Base-by-base conservation (phyloP, 2,329 filamentous ascomycete genomes). In the Camillea tinctor region DNA sequence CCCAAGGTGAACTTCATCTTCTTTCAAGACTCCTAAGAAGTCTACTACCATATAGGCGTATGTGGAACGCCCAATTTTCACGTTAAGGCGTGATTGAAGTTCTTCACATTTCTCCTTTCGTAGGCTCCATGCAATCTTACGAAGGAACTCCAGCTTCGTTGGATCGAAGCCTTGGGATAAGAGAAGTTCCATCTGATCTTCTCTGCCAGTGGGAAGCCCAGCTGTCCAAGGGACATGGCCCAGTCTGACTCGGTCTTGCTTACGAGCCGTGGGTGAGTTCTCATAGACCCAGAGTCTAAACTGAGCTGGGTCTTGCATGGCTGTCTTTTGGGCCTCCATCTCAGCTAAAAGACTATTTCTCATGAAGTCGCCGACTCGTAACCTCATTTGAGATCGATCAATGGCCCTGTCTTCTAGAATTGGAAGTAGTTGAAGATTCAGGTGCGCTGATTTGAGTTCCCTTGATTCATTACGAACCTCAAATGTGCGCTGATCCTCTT, bases 401-500 rank as follows among this genome's bases (percentile, higher is more conserved):
- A 79, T 76, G 0, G 88, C 84, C 26, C 86, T 79, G 36, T 89
- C 84, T 19, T 86, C 77, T 0, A 94, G 74, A 0, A 94, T 84
- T 0, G 87, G 84, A 1, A 94, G 80, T 54, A 92, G 86, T 24
- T 91, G 88, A 0, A 83, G 75, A 66, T 93, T 91, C 0, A 93
- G 75, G 0, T 79, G 76, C 0, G 87, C 85, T 0, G 84, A 74
- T 13, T 71, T 79, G 3, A 84, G 76, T 2, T 78, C 73, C 0
- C 74, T 73, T 0, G 83, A 82, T 7, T 75, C 73, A 3, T 77
- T 79, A 3, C 82, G 77, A 4, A 92, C 79, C 64, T 93, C 89
- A 22, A 93, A 86, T 0, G 86, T 90, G 2, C 87, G 79, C 51
- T 89, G 69, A n/a, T 73, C 70, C 19, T 69, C 68, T 52, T 85